These are phyloP conservation scores for Ceratocystis destructans DNA, from an alignment of 2,329 filamentous ascomycete species.

Conservation along the genomic window DNA sequence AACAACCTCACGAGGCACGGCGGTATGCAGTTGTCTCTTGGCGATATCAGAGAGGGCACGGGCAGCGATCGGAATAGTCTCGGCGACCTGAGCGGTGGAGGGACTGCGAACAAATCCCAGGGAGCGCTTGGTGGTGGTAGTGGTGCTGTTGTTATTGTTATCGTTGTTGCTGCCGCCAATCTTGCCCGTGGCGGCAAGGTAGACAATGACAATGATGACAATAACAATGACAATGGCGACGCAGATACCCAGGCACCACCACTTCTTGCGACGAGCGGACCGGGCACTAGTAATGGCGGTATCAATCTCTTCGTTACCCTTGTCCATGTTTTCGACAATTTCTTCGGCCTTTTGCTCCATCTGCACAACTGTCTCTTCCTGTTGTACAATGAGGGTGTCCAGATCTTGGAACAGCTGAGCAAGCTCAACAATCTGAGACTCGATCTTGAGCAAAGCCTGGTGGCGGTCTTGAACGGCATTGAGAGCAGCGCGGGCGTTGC, in stretches of 20 bases:
- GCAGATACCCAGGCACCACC: slow-evolving; percentile 74
- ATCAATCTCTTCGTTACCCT: slow-evolving; percentile 71
- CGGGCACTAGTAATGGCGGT: slow-evolving; percentile 71
- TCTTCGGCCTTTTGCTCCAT: slow-evolving; percentile 84
- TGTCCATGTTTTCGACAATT: slow-evolving; percentile 67
- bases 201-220: slow-evolving; percentile 38
- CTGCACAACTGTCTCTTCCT: slow-evolving; percentile 63
- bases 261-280: slow-evolving; percentile 83
- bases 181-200: slow-evolving; percentile 26
- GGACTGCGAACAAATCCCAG: slow-evolving; percentile 20
- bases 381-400: slow-evolving; percentile 71
- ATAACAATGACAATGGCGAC: slow-evolving; percentile 41
- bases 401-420: slow-evolving; percentile 81
- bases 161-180: slow-evolving; percentile 23
- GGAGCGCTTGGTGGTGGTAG: slow-evolving; percentile 17
- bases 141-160: slow-evolving; percentile 23
- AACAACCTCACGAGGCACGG: slow-evolving; percentile 4
- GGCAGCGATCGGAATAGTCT: slow-evolving; percentile 7
- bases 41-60: slow-evolving; percentile 3
- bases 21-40: slow-evolving; percentile 13
- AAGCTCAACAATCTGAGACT: slow-evolving; percentile 76
- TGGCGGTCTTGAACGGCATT: slow-evolving; percentile 72
- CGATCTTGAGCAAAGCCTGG: slow-evolving; percentile 79
- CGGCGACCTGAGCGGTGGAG: slow-evolving; percentile 4
- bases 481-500: slow-evolving; percentile 67